phyloP scores from a whole-genome alignment of 2,329 filamentous ascomycete species.

The Alternaria sp. region DNA sequence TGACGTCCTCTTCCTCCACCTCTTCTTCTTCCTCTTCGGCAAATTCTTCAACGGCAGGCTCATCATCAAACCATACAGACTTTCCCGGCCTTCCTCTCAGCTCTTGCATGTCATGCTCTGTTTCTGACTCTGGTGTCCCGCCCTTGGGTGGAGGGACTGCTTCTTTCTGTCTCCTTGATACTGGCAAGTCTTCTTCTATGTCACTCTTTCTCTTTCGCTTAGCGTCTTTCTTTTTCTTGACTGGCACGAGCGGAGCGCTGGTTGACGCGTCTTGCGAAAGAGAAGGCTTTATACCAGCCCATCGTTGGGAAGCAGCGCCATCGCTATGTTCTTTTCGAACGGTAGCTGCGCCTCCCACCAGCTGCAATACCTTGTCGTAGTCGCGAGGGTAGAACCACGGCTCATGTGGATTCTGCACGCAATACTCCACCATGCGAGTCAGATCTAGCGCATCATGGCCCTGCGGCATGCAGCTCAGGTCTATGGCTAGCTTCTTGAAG shows the following conservation, averaged over 20 bases:
- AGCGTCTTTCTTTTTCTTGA: neutral
- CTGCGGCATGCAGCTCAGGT: conserved; percentile 20
- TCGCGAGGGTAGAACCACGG: conserved; percentile 29
- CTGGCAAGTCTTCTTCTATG: neutral
- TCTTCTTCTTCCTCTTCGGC: neutral
- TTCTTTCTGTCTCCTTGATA: neutral
- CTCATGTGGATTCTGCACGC: conserved; percentile 18
- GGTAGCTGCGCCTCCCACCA: conserved; percentile 14
- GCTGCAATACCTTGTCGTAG: conserved; percentile 16
- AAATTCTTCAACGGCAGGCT: neutral
- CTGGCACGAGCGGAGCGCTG: neutral
- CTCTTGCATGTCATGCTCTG: neutral
- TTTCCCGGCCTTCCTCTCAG: neutral
- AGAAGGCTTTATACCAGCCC: neutral
- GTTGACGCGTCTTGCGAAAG: neutral
- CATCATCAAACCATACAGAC: neutral
- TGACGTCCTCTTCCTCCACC: neutral
- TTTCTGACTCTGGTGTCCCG: neutral
- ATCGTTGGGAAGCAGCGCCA: conserved; percentile 12
- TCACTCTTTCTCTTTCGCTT: neutral
- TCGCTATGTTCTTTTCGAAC: conserved; percentile 16
- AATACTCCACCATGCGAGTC: conserved; percentile 31
- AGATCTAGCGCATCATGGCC: conserved; percentile 31
- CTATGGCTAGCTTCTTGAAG: conserved; percentile 26
- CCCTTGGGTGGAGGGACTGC: neutral